Conservation (phyloP, 2,329 filamentous ascomycete genomes). For the Diaporthe destruens region DNA sequence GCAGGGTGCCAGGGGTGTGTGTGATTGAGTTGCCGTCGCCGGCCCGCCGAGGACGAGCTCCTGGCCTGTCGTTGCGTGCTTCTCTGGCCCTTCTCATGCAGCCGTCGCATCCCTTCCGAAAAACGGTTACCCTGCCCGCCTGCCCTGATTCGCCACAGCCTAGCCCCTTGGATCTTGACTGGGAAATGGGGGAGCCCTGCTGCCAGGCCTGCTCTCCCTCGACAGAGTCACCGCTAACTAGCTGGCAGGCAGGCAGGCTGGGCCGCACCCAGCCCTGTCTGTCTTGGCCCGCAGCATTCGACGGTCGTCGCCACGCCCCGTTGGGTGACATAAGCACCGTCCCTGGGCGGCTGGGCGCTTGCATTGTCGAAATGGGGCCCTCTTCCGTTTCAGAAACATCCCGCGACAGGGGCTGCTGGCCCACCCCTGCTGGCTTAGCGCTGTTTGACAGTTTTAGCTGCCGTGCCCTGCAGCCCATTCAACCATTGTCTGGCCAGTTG, state of each 20-base stretch:
- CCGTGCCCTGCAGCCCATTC: slow-evolving; percentile 28
- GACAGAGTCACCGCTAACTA: background rate
- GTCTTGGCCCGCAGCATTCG: background rate
- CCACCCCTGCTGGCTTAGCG: slow-evolving; percentile 10
- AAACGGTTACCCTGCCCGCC: slow-evolving; percentile 11
- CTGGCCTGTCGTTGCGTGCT: slow-evolving; percentile 31
- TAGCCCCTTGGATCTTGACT: slow-evolving; percentile 18
- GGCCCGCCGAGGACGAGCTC: slow-evolving; percentile 27
- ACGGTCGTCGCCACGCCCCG: background rate
- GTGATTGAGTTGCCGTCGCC: slow-evolving; percentile 29
- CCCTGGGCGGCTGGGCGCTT: background rate
- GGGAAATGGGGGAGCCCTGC: too few species aligned
- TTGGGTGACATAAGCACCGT: slow-evolving; percentile 20
- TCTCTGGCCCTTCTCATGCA: slow-evolving; percentile 16
- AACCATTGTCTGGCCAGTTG: slow-evolving; percentile 14
- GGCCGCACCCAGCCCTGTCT: too few species aligned
- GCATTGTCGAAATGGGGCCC: background rate
- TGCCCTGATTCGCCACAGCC: slow-evolving; percentile 20
- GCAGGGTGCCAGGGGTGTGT: background rate
- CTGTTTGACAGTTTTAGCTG: slow-evolving; percentile 36
- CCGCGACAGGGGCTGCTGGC: slow-evolving; percentile 15
- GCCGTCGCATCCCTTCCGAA: slow-evolving; percentile 8
- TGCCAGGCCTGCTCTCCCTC: background rate
- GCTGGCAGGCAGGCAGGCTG: too few species aligned
- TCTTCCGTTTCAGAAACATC: slow-evolving; percentile 34